Conservation (phyloP, 108 stramenopile species). For the Discostella pseudostelligera region DNA sequence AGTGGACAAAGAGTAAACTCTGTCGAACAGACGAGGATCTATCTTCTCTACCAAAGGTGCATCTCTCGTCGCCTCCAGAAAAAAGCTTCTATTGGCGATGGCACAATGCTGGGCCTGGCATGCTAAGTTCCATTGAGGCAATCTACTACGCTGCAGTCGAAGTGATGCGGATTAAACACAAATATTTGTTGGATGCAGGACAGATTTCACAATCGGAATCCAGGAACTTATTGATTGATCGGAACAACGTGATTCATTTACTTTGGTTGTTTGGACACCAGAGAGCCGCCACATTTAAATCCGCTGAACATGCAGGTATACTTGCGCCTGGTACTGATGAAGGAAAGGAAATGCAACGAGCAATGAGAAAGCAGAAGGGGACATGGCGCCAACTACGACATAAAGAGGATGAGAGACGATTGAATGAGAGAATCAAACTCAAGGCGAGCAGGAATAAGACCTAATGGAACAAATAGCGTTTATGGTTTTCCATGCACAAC, state of each 20-base stretch:
- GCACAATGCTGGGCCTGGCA: constrained; percentile 75
- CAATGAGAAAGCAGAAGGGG: constrained; percentile 30
- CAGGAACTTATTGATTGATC: constrained; percentile 21
- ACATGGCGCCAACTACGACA: constrained; percentile 30
- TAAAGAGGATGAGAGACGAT: constrained; percentile 19
- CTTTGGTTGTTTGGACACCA: constrained; percentile 79
- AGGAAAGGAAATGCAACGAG: constrained; percentile 54
- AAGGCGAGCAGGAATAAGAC: no score
- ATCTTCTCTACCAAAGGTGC: constrained; percentile 54
- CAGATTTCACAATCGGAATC: constrained; percentile 6
- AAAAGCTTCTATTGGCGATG: constrained; percentile 77
- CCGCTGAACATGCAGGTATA: constrained; percentile 23
- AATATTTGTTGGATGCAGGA: constrained; percentile 9
- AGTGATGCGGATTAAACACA: constrained; percentile 23
- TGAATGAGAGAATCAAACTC: constrained; percentile 16
- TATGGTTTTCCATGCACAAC: no score
- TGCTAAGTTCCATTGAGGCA: constrained; percentile 75
- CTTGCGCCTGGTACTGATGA: constrained; percentile 53
- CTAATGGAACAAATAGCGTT: no score
- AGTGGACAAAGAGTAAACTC: constrained; percentile 54
- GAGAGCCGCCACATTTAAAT: constrained; percentile 45
- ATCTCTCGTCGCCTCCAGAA: constrained; percentile 58
- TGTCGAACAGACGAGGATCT: constrained; percentile 31
- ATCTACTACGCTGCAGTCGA: constrained; percentile 72
- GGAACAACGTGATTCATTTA: constrained; percentile 51